A percentile compares a stretch with the other conserved stretches of the same genome.
phyloP scores from a whole-genome alignment of 345 rosid genomes.

The Lenwebbia sp. region DNA sequence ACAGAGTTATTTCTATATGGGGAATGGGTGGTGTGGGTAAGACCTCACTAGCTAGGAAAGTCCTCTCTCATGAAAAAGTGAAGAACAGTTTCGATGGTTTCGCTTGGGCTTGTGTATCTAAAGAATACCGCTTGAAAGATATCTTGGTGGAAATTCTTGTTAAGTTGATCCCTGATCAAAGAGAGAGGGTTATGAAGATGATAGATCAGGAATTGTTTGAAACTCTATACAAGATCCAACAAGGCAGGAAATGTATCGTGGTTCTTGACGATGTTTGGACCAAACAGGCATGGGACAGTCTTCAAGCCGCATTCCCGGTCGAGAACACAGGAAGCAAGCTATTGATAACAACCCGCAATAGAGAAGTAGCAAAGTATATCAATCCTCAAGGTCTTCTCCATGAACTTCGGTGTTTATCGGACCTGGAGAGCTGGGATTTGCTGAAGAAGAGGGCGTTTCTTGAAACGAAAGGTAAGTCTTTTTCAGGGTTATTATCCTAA shows the following conservation, averaged over 20 bases:
- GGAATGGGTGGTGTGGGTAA: conserved; percentile 55
- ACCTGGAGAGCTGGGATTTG: conserved; percentile 32
- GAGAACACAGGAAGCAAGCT: conserved; percentile 16
- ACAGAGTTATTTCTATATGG: conserved; percentile 13
- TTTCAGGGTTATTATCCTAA: neutral
- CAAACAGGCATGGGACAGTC: conserved; percentile 17
- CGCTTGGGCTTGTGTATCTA: conserved; percentile 36
- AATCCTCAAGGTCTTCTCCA: conserved; percentile 5
- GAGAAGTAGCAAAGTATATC: conserved; percentile 7
- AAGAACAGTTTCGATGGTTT: conserved; percentile 10
- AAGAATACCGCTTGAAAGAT: conserved; percentile 14
- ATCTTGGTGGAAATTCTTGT: conserved; percentile 20
- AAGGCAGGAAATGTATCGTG: conserved; percentile 17
- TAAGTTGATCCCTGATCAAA: conserved; percentile 9
- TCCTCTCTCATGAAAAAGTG: conserved; percentile 9
- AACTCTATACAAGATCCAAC: conserved; percentile 1
- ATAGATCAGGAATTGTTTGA: conserved; percentile 23
- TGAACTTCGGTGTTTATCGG: conserved; percentile 2
- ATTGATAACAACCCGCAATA: conserved; percentile 30
- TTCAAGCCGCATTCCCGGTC: conserved; percentile 19
- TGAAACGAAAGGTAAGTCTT: conserved; percentile 14
- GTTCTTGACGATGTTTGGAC: conserved; percentile 36
- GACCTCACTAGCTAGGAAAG: conserved; percentile 34
- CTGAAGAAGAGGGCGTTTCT: conserved; percentile 22
- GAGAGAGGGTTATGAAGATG: conserved; percentile 16